Percentiles rank a stretch among this genome's conserved stretches.
These are phyloP conservation scores for Alternaria panax DNA, from an alignment of 2,329 filamentous ascomycete genomes.

Conservation along the genomic window DNA sequence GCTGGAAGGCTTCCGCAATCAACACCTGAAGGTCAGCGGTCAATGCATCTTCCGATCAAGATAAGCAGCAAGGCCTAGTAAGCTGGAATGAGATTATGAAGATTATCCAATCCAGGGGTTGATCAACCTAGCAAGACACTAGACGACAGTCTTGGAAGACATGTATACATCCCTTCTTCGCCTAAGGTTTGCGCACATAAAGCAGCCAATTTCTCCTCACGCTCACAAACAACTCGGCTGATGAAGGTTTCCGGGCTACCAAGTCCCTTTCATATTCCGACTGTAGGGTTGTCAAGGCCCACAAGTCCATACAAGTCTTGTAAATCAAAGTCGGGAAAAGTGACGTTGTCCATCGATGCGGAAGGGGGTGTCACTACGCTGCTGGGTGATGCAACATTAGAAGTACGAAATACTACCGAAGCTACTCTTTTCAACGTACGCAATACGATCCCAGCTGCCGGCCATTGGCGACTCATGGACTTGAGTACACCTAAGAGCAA, in stretches of 20 bases:
- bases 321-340: constrained; percentile 15
- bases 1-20: constrained; percentile 43
- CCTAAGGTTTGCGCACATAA: neutral
- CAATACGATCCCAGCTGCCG: constrained; percentile 16
- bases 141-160: neutral
- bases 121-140: neutral
- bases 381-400: neutral
- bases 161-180: neutral
- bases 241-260: neutral
- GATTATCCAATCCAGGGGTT: neutral
- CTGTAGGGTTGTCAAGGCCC: constrained; percentile 12
- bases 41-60: constrained; percentile 16
- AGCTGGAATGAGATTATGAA: too few relatives aligned
- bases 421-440: constrained; percentile 23
- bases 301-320: constrained; percentile 21
- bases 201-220: neutral
- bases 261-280: neutral
- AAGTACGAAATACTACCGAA: constrained; percentile 15
- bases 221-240: too few relatives aligned
- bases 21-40: constrained; percentile 7
- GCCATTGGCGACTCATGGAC: constrained; percentile 21
- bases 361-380: neutral
- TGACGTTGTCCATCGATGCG: constrained; percentile 1
- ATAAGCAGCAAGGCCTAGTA: constrained; percentile 3
- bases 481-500: constrained; percentile 25